These are phyloP conservation scores for Lithospermum erythrorhizon DNA, from an alignment of 257 asterid species.

Conservation along the genomic window DNA sequence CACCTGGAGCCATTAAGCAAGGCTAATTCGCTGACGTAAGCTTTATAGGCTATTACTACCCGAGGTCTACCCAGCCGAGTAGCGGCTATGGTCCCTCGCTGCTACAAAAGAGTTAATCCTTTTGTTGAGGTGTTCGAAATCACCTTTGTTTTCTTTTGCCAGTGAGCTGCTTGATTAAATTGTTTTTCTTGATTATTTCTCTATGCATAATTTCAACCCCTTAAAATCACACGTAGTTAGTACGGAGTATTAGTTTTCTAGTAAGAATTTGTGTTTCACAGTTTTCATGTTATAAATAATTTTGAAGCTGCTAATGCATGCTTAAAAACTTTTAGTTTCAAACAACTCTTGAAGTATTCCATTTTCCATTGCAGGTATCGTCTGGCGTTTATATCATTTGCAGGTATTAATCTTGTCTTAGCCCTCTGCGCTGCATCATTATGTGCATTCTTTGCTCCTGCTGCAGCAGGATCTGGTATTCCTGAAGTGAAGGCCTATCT, in stretches of 20 bases:
- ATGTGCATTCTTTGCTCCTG: conserved; percentile 85
- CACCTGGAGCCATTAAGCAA: too few relatives aligned
- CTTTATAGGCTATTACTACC: too few relatives aligned
- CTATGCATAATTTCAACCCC: background rate
- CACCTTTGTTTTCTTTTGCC: too few relatives aligned
- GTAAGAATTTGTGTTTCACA: background rate
- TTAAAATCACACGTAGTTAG: background rate
- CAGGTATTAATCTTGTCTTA: conserved; percentile 52
- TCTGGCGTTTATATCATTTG: conserved; percentile 48
- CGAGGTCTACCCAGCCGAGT: too few relatives aligned
- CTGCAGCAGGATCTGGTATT: conserved; percentile 98
- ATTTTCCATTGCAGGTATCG: conserved; percentile 44
- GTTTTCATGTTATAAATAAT: background rate
- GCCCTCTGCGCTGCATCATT: conserved; percentile 65
- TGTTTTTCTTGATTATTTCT: too few relatives aligned
- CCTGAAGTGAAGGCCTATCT: conserved; percentile 99
- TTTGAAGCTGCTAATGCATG: background rate
- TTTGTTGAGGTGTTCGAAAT: background rate
- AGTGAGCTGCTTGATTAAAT: background rate
- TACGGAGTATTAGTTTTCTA: too few relatives aligned
- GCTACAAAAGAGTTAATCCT: background rate
- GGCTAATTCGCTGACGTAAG: too few relatives aligned
- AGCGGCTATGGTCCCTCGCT: too few relatives aligned
- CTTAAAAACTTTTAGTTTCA: conserved; percentile 12
- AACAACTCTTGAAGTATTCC: conserved; percentile 15